Percentiles rank a stretch among this genome's conserved stretches.
These are phyloP conservation scores for Quillaja saponaria DNA, from an alignment of 306 rosid genomes.

Conservation along the genomic window DNA sequence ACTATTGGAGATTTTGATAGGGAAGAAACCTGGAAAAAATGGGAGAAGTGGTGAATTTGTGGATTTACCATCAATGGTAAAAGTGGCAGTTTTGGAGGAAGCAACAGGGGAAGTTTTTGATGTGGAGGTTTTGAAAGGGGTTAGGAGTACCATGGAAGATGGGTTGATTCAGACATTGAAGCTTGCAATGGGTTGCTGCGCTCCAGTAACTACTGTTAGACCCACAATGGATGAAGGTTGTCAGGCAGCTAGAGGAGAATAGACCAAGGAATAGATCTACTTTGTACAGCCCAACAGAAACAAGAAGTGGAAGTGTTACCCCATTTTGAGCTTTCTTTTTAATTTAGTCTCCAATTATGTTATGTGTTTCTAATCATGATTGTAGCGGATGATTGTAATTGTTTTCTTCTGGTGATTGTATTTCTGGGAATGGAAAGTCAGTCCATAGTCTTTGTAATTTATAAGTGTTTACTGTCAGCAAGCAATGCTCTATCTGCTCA, in stretches of 20 bases:
- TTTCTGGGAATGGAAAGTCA: conserved; percentile 32
- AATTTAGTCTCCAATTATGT: conserved; percentile 33
- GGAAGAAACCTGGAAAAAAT: conserved; percentile 81
- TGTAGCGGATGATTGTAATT: conserved; percentile 37
- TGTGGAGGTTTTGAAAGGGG: conserved; percentile 81
- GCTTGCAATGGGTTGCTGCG: conserved; percentile 99
- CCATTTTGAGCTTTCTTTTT: conserved; percentile 68
- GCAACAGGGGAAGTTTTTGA: conserved; percentile 95
- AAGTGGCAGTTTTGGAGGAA: conserved; percentile 91
- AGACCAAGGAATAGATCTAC: conserved; percentile 98
- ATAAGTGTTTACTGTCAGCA: neutral
- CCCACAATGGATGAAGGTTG: conserved; percentile 96
- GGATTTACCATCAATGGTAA: conserved; percentile 93
- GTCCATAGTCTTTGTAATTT: neutral
- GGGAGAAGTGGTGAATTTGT: conserved; percentile 69
- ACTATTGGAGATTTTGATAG: conserved; percentile 77
- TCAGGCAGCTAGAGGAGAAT: conserved; percentile 96
- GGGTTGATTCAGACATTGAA: conserved; percentile 89
- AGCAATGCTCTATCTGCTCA: neutral
- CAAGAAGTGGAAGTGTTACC: conserved; percentile 93
- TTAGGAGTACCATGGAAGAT: conserved; percentile 94
- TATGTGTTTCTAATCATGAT: conserved; percentile 24
- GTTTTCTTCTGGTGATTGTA: conserved; percentile 27
- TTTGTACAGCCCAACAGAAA: conserved; percentile 93
- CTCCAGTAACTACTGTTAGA: conserved; percentile 91